Base-by-base conservation (phyloP, 2,329 filamentous ascomycete species). In the Botryotinia convoluta region DNA sequence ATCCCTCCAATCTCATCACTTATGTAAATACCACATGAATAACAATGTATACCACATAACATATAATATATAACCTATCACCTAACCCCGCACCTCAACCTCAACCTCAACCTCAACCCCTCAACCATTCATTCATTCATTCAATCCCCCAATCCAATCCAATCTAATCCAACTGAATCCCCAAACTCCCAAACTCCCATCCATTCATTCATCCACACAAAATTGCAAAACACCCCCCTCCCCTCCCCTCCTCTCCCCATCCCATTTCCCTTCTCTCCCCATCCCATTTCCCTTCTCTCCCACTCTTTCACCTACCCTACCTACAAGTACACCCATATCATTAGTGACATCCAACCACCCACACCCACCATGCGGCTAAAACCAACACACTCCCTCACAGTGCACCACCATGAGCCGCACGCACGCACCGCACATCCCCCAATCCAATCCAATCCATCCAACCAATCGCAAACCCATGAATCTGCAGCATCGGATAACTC, bases 291-390 rank as follows among this genome's bases (percentile, higher is more conserved):
- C 26, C 48, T n/a, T 14, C 48, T n/a, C 42, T 64, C 44, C 42
- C 69, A 71, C 44, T 57, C 35, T 71, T 32, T 45, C 44, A 44
- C 44, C 44, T 8, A 20, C 1, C 18, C 44, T 39, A 39, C 37
- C 37, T 39, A 10, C 42, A 44, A 44, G 18, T 20, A 44, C 14
- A 42, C 42, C 1, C 42, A 44, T 18, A 44, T 44, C 42, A 44
- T 16, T 18, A 42, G 14, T 20, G 7, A 22, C 18, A 54, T n/a
- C 26, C 45, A 26, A 45, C 20, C 44, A 45, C 44, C 18, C 44
- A 45, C 18, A 45, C 44, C 18, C 26, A 54, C 26, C 48, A 51
- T 71, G 69, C 69, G 69, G 69, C 69, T 71, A 71, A 64, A 71
- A 64, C 54, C 32, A 37, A 9, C n/a, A n/a, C 48, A 9, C 20